Percentiles rank a stretch among this genome's conserved stretches.
These are phyloP conservation scores for Thelonectria olida DNA, from an alignment of 2,329 filamentous ascomycete genomes.

Conservation along the genomic window DNA sequence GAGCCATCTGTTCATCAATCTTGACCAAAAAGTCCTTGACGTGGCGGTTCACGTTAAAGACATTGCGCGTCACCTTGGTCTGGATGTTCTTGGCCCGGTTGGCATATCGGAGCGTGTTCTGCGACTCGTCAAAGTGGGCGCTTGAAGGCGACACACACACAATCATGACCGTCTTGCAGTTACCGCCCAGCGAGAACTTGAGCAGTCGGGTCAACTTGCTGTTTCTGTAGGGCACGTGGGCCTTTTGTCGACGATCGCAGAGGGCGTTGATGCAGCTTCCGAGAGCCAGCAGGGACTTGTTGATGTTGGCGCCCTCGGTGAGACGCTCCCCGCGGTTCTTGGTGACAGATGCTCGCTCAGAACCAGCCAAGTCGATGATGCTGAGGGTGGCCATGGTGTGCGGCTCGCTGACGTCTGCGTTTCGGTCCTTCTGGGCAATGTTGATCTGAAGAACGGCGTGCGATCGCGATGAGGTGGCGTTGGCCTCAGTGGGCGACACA, in stretches of 20 bases:
- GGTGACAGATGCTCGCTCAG: slow-evolving; percentile 93
- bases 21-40: slow-evolving; percentile 99
- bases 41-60: slow-evolving; percentile 98
- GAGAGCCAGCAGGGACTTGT: slow-evolving; percentile 93
- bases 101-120: slow-evolving; percentile 96
- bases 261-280: slow-evolving; percentile 98
- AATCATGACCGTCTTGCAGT: slow-evolving; percentile 99
- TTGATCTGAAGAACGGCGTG: slow-evolving; percentile 99
- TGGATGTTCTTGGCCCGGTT: slow-evolving; percentile 99
- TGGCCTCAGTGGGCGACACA: slow-evolving; percentile 95
- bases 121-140: slow-evolving; percentile 96
- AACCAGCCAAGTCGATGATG: slow-evolving; percentile 97
- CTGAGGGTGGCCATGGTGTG: slow-evolving; percentile 98
- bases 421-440: slow-evolving; percentile 90
- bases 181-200: slow-evolving; percentile 96
- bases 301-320: slow-evolving; percentile 97
- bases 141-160: slow-evolving; percentile 97
- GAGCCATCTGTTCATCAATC: slow-evolving; percentile 97
- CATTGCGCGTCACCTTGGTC: slow-evolving; percentile 98
- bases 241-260: slow-evolving; percentile 89
- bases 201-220: slow-evolving; percentile 95
- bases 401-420: slow-evolving; percentile 90
- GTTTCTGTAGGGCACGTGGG: slow-evolving; percentile 96
- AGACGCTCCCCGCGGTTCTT: slow-evolving; percentile 94
- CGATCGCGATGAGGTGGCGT: slow-evolving; percentile 95